phyloP scores from a whole-genome alignment of 2,329 filamentous ascomycete species.

The Cladosporium sphaerospermum region DNA sequence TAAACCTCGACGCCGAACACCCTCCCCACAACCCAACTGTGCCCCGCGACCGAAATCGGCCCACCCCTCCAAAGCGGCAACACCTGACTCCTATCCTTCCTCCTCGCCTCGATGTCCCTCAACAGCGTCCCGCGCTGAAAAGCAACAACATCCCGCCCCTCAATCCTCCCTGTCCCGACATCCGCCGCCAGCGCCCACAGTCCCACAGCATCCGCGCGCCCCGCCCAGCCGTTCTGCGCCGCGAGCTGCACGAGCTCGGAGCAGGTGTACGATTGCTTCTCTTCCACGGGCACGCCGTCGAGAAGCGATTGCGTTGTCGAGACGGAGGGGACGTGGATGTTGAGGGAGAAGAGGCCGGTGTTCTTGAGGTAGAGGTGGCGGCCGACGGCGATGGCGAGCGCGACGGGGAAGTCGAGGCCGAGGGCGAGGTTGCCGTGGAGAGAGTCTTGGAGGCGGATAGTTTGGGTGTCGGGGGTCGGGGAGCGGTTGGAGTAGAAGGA shows the following conservation, averaged over 20 bases:
- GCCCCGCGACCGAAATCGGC: slow-evolving; percentile 28
- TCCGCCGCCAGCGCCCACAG: slow-evolving; percentile 30
- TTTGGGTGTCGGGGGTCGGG: slow-evolving; percentile 23
- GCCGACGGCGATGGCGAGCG: slow-evolving; percentile 27
- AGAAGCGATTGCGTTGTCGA: slow-evolving; percentile 23
- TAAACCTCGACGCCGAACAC: slow-evolving; percentile 31
- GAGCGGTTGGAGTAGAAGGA: slow-evolving; percentile 31
- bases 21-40: slow-evolving; percentile 29
- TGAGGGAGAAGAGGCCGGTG: slow-evolving; percentile 26
- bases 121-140: slow-evolving; percentile 30
- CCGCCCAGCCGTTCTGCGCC: slow-evolving; percentile 16
- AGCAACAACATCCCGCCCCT: slow-evolving; percentile 26
- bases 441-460: slow-evolving; percentile 31
- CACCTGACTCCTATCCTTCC: slow-evolving; percentile 28
- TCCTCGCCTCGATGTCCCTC: slow-evolving; percentile 23
- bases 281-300: slow-evolving; percentile 27
- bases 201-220: slow-evolving; percentile 26
- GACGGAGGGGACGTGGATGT: slow-evolving; percentile 31
- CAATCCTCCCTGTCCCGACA: slow-evolving; percentile 25
- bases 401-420: slow-evolving; percentile 34
- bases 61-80: slow-evolving; percentile 32
- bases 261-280: slow-evolving; percentile 25
- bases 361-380: slow-evolving; percentile 30
- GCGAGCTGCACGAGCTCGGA: slow-evolving; percentile 24
- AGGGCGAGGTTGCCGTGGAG: slow-evolving; percentile 31